Percentiles rank a stretch among this genome's conserved stretches.
Evolutionary conservation across 2,329 filamentous ascomycete genomes (phyloP).

Genomic region (Coniochaeta ligniaria): DNA sequence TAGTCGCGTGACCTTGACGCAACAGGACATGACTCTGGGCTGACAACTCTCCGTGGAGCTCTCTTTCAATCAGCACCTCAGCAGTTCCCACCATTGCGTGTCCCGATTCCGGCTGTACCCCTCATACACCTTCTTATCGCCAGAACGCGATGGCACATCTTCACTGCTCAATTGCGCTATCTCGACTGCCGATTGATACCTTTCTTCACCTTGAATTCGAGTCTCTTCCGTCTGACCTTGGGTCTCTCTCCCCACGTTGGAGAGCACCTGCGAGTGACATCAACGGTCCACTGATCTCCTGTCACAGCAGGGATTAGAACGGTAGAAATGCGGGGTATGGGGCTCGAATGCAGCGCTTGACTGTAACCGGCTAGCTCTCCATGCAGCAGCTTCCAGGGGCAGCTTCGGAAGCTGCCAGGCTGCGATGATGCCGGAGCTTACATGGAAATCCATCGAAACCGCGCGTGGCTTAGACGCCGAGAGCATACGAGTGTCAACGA

Average conservation of each 20-base stretch:
- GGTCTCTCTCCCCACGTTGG: neutral
- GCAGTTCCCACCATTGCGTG: neutral
- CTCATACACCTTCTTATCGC: neutral
- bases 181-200: neutral
- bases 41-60: conserved; percentile 3
- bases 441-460: neutral
- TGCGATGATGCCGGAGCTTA: neutral
- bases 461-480: neutral
- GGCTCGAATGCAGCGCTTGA: neutral
- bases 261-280: neutral
- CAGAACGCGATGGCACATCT: neutral
- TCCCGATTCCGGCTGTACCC: neutral
- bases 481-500: neutral
- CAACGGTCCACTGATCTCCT: neutral
- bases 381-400: conserved; percentile 1
- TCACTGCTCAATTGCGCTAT: neutral
- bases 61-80: neutral
- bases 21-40: conserved; percentile 4
- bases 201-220: neutral
- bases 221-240: neutral
- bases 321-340: neutral
- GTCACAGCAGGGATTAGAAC: neutral
- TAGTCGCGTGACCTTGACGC: conserved; percentile 10
- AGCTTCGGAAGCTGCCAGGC: neutral
- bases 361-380: neutral